Conservation (phyloP, 768 basidiomycete species). For the Collybia mongolica region DNA sequence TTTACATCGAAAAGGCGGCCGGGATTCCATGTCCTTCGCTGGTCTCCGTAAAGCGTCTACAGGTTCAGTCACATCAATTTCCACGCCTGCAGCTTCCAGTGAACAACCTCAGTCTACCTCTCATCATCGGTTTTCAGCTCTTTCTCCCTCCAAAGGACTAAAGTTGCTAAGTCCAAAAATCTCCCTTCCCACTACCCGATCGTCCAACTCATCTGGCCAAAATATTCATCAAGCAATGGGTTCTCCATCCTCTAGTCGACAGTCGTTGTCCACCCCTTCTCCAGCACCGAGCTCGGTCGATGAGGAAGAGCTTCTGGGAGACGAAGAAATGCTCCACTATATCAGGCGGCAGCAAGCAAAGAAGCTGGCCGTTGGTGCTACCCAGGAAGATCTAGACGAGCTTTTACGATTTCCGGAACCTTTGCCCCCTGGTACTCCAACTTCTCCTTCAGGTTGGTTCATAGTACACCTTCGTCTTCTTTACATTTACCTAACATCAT, state of each 20-base stretch:
- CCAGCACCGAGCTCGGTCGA: constrained; percentile 76
- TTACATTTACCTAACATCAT: constrained; percentile 6
- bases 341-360: constrained; percentile 88
- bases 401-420: constrained; percentile 94
- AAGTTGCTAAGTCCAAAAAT: constrained; percentile 82
- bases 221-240: constrained; percentile 50
- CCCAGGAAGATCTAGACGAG: constrained; percentile 84
- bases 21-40: constrained; percentile 79
- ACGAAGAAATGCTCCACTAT: constrained; percentile 97
- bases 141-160: constrained; percentile 82
- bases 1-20: constrained; percentile 57
- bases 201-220: constrained; percentile 46
- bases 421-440: constrained; percentile 61
- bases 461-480: background rate
- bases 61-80: constrained; percentile 71
- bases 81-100: constrained; percentile 47
- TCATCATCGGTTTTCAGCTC: constrained; percentile 72
- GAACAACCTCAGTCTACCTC: constrained; percentile 27
- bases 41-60: constrained; percentile 82
- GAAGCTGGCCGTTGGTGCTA: constrained; percentile 78
- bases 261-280: constrained; percentile 82
- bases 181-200: constrained; percentile 55
- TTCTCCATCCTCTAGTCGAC: constrained; percentile 70
- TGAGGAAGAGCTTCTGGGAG: constrained; percentile 85
- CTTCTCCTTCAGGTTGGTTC: constrained; percentile 54